These are phyloP conservation scores for Aspergillus quadricinctus DNA, from an alignment of 2,329 filamentous ascomycete genomes.

Conservation along the genomic window DNA sequence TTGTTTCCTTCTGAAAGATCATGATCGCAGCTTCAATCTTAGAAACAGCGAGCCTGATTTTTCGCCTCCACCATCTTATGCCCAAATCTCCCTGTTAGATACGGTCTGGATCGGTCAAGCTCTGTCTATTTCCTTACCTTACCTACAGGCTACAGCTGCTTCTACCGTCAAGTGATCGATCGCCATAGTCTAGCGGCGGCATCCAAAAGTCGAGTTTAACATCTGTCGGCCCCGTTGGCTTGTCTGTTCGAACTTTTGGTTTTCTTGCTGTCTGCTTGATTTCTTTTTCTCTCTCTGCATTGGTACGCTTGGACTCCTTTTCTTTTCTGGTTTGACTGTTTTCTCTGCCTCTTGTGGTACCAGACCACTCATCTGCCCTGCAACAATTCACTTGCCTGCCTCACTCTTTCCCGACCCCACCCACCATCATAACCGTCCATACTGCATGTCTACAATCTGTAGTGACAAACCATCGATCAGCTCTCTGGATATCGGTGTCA, in stretches of 20 bases:
- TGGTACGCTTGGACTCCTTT: conserved; percentile 15
- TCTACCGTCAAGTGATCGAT: not conserved
- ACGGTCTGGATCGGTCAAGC: not conserved
- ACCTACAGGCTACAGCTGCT: not conserved
- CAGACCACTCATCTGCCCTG: not conserved
- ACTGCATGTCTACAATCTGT: not conserved
- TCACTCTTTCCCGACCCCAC: not conserved
- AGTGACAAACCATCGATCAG: not conserved
- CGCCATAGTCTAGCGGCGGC: not conserved
- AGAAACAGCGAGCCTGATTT: not conserved
- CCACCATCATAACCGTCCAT: not conserved
- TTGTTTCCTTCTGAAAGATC: not conserved
- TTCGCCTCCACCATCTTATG: not conserved
- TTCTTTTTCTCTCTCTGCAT: conserved; percentile 5
- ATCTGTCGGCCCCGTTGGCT: not conserved
- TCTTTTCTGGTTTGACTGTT: not conserved
- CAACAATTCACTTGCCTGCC: conserved; percentile 1
- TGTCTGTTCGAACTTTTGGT: conserved; percentile 2
- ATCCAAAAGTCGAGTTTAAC: not conserved
- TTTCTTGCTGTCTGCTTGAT: not conserved
- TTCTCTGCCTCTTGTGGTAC: conserved; percentile 8
- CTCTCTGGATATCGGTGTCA: not conserved
- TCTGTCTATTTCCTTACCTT: not conserved
- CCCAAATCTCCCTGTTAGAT: not conserved
- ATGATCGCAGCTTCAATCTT: not conserved